These are phyloP conservation scores for Tuber umbilicatum DNA, from an alignment of 495 filamentous ascomycete genomes.

Conservation along the genomic window DNA sequence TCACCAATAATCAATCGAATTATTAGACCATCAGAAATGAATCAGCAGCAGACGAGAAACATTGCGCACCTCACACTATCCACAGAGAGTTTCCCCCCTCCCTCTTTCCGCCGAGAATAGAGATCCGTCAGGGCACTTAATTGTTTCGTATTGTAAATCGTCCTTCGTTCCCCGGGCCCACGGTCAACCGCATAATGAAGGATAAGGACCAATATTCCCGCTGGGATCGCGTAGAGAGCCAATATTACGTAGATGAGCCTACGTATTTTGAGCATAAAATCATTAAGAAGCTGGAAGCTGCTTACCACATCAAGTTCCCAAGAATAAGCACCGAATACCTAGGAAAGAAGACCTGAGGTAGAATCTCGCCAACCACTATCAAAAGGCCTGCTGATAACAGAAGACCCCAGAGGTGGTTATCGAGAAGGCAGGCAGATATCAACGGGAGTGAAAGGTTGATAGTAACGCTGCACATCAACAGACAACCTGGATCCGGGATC, in stretches of 20 bases:
- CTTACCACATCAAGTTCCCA: slow-evolving; percentile 37
- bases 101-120: slow-evolving; percentile 7
- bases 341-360: slow-evolving; percentile 28
- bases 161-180: slow-evolving; percentile 10
- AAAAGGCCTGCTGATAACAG: slow-evolving; percentile 30
- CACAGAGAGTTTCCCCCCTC: slow-evolving; percentile 24
- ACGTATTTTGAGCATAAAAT: slow-evolving; percentile 7
- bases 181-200: slow-evolving; percentile 19
- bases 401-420: slow-evolving; percentile 34
- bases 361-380: slow-evolving; percentile 26
- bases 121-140: slow-evolving; percentile 22
- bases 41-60: neutral
- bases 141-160: slow-evolving; percentile 22
- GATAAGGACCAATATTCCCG: slow-evolving; percentile 29
- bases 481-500: slow-evolving; percentile 17
- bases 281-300: neutral
- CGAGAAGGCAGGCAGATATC: slow-evolving; percentile 30
- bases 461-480: slow-evolving; percentile 31
- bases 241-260: slow-evolving; percentile 31
- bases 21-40: neutral
- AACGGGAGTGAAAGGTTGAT: slow-evolving; percentile 34
- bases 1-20: neutral
- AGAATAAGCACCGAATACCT: slow-evolving; percentile 26
- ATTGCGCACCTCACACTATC: slow-evolving; percentile 30
- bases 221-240: slow-evolving; percentile 27